A percentile compares a stretch with the other conserved stretches of the same genome.
These are phyloP conservation scores for Elymus sibiricus DNA, from an alignment of 176 grass and related monocot genomes.

Conservation along the genomic window DNA sequence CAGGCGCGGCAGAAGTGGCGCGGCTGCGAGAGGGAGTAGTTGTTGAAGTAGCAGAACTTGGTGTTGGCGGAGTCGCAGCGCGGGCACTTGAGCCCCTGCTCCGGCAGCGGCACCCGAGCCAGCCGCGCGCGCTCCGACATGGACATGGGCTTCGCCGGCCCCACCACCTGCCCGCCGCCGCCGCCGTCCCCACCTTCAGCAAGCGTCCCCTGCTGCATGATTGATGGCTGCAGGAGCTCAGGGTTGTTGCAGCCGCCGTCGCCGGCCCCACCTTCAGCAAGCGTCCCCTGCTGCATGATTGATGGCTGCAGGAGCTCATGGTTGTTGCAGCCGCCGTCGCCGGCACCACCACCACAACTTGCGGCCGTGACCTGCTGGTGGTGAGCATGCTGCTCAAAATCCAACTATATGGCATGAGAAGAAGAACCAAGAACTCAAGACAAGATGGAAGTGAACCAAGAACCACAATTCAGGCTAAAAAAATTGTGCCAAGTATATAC, in stretches of 20 bases:
- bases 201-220: slow-evolving; percentile 30
- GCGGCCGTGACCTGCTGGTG: slow-evolving; percentile 16
- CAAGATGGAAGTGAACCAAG: slow-evolving; percentile 3
- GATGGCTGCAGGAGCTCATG: slow-evolving; percentile 43
- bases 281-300: slow-evolving; percentile 31
- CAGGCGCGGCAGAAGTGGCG: slow-evolving; percentile 92
- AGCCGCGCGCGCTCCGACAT: slow-evolving; percentile 60
- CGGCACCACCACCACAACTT: neutral
- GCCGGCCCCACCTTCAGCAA: slow-evolving; percentile 15
- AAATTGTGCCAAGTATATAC: slow-evolving; percentile 31
- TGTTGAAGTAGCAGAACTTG: slow-evolving; percentile 99
- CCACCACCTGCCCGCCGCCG: slow-evolving; percentile 11
- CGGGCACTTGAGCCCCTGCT: slow-evolving; percentile 83
- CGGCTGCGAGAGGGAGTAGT: slow-evolving; percentile 84
- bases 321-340: slow-evolving; percentile 14
- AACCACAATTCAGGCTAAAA: neutral
- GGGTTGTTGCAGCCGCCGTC: slow-evolving; percentile 19
- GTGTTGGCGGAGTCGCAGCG: slow-evolving; percentile 90
- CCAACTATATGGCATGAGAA: neutral
- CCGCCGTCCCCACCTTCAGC: slow-evolving; percentile 4
- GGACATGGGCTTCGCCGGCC: slow-evolving; percentile 45
- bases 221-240: slow-evolving; percentile 45
- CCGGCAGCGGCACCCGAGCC: slow-evolving; percentile 64
- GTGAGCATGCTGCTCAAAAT: slow-evolving; percentile 47
- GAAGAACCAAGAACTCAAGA: slow-evolving; percentile 9